Base-by-base conservation (phyloP, 208 protist genomes). In the Trypanosomatidae sp. region DNA sequence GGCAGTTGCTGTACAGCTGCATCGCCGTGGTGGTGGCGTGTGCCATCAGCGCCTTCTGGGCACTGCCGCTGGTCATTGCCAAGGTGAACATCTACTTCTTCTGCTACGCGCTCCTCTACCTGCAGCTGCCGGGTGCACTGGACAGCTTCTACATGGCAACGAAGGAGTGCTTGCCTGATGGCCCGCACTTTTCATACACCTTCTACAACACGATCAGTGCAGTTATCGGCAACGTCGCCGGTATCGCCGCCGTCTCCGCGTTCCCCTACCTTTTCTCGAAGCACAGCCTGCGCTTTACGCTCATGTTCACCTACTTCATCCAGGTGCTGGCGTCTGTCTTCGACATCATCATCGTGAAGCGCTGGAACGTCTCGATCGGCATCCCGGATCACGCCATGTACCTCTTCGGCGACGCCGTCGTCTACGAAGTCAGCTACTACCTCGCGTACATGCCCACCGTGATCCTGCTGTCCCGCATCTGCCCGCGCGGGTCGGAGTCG, bases 401-500 rank as follows among this genome's bases (percentile, higher is more conserved):
- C 82, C 75, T 95, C 52, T 73, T 91, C 30, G 89, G 91, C 52
- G 83, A 95, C 55, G 83, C 79, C 55, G 81, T 95, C 22, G 79
- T 97, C 1, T 83, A 86, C 52, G 73, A 95, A 73, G 81, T 94
- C 44, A 84, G 74, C 62, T 91, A 86, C 66, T 91, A 91, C 82
- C 77, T 97, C 12, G 77, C 84, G 44, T 94, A 83, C 66, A 95
- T 97, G 89, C 89, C 94, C 46, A 83, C 80, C 47, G 82, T 95
- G 1, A 71, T 97, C 13, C 78, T 97, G 46, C 80, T 95, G 39
- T 91, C 91, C 5, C 92, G 90, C 46, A 80, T 97, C 19, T 96
- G 92, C 73, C 92, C 94, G 12, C 85, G 84, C 43, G 91, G 90
- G 8, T 87, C 91, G 52, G 93, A 97, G 78, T 77, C 69, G 12